Base-by-base conservation (phyloP, 352 stramenopile genomes). In the Blastocystis sp. region DNA sequence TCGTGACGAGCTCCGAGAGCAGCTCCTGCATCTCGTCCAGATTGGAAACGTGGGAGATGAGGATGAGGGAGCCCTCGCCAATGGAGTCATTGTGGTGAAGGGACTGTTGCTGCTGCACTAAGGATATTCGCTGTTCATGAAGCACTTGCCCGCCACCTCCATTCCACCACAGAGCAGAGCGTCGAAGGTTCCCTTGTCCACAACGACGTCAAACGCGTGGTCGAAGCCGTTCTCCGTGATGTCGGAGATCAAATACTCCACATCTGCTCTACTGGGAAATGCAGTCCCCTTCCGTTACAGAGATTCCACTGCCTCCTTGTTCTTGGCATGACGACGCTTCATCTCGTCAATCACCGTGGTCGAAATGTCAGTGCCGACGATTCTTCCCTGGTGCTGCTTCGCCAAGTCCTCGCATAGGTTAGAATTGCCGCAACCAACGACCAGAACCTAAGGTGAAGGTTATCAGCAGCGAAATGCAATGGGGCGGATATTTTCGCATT, bases 301-400 rank as follows among this genome's bases (percentile, higher is more conserved):
- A 28, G 43, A 65, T 2, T 40, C 19, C 10, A 28, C 14, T 43
- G 64, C 11, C 48, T 81, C 71, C 38, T 23, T 17, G 19, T 28
- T 81, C 48, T 81, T 62, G 34, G 23, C 11, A 43, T 87, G 77
- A 21, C 41, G 69, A 19, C 62, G 34, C 19, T 74, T 87, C 77
- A 87, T 87, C 34, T 87, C 65, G 10, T 77, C 43, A n/a, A 69
- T 87, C 7, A 74, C 62, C 23, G 77, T 87, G 19, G 34, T n/a
- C 7, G 77, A 87, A 76, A 87, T 87, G 45, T 87, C 77, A 76
- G 71, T 87, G 23, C 62, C 77, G n/a, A 62, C 77, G n/a, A 87
- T 87, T 3, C 17, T 48, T 64, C 77, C 77, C 45, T 79, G 10
- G 41, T 87, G 62, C 10, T 41, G 43, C 40, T 76, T 48, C n/a